Evolutionary conservation across 2,329 filamentous ascomycete genomes (phyloP), one percentile per base, ranked within the genome.

Genomic region (Fusarium succisae): DNA sequence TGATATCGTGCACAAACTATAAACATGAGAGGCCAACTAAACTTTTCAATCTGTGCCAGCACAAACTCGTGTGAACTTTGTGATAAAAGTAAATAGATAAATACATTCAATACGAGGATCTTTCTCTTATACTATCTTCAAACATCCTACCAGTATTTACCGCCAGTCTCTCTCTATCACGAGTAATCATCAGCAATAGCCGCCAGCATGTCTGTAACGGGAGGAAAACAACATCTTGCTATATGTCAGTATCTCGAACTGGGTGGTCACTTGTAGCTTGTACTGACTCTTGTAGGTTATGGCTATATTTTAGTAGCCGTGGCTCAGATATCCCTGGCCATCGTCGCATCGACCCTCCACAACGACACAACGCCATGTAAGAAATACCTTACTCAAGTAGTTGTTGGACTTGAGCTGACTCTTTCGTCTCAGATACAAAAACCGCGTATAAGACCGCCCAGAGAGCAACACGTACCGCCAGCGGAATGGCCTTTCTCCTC

Each of bases 251-350:
- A 17, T 12, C 20, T 6, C 7, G 8, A 13, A n/a, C 18, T 26
- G 10, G 5, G n/a, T 15, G 38, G 8, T 3, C 9, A 24, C 9
- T 26, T 6, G 8, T 13, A n/a, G 9, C 10, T 17, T 41, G 4
- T 37, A 37, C 41, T 66, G 8, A 66, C 24, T 41, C 24, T 26
- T 13, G 8, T 17, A 66, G 60, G 30, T 20, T 28, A 35, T 26
- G 37, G 17, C 18, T 41, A 66, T 48, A 14, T 37, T 20, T 12
- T 22, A 35, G 18, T 66, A 32, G 48, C 60, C 35, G 15, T 66
- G 24, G 39, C 11, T 4, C 63, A 66, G 32, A 24, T 44, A 37
- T 12, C 8, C 3, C 6, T 57, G 8, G 22, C 41, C 13, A n/a
- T 35, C 11, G 18, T 66, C 15, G 60, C 60, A 30, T 28, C 39